Percentiles rank a stretch among this genome's conserved stretches.
Conservation (phyloP, 352 stramenopile genomes). For the Halophytophthora batemanensis region DNA sequence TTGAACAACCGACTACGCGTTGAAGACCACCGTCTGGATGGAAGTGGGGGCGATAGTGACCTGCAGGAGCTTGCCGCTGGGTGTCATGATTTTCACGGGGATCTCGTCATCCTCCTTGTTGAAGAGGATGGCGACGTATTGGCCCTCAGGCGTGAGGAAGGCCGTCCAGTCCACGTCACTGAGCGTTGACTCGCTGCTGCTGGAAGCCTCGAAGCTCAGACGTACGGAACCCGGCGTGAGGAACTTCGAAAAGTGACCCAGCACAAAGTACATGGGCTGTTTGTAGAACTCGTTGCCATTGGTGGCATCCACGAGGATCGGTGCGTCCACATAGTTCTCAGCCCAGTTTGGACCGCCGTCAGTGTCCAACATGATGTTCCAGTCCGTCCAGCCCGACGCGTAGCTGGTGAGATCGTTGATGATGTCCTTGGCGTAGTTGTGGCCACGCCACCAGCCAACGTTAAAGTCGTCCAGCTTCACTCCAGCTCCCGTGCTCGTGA, state of each 20-base stretch:
- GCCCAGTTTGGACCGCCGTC: slow-evolving; percentile 71
- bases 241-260: slow-evolving; percentile 64
- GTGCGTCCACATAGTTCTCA: slow-evolving; percentile 58
- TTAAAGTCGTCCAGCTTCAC: slow-evolving; percentile 38
- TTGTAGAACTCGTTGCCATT: slow-evolving; percentile 48
- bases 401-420: slow-evolving; percentile 77
- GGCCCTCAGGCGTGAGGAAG: slow-evolving; percentile 51
- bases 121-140: no score
- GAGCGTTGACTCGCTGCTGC: slow-evolving; percentile 23
- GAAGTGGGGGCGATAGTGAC: slow-evolving; percentile 34
- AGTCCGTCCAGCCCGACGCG: slow-evolving; percentile 73
- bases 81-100: slow-evolving; percentile 38
- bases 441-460: slow-evolving; percentile 55
- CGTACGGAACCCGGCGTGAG: slow-evolving; percentile 40
- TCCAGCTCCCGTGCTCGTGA: slow-evolving; percentile 42
- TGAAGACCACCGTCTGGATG: slow-evolving; percentile 46
- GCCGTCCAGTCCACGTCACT: slow-evolving; percentile 36
- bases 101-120: slow-evolving; percentile 35
- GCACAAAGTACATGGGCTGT: slow-evolving; percentile 60
- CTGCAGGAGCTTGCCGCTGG: slow-evolving; percentile 33
- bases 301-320: slow-evolving; percentile 47
- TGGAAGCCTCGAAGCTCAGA: slow-evolving; percentile 43
- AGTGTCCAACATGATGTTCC: slow-evolving; percentile 73
- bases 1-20: slow-evolving; percentile 20
- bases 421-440: slow-evolving; percentile 80